phyloP scores from a whole-genome alignment of 371 early-diverging fungal species.

The Lichtheimia corymbifera region DNA sequence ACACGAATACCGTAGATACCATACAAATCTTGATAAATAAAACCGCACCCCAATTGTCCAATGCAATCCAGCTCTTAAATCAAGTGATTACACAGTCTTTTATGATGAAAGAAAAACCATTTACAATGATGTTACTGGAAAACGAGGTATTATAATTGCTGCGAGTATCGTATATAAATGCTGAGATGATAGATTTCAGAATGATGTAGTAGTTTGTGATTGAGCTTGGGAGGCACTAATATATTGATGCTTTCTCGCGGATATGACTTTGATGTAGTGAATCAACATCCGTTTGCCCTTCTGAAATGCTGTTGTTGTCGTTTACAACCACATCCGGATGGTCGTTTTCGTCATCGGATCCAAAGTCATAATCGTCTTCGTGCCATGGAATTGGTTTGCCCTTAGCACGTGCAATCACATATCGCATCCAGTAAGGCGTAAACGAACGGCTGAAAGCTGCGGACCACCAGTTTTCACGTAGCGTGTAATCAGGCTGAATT shows the following conservation, averaged over 20 bases:
- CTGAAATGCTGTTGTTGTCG: neutral
- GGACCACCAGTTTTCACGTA: constrained; percentile 54
- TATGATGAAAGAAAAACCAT: too few relatives aligned
- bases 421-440: constrained; percentile 42
- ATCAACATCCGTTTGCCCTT: constrained; percentile 1
- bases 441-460: constrained; percentile 38
- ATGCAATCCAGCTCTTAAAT: too few relatives aligned
- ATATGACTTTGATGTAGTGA: neutral
- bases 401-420: constrained; percentile 23
- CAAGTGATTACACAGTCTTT: too few relatives aligned
- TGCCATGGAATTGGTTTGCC: constrained; percentile 35
- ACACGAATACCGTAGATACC: too few relatives aligned
- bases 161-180: too few relatives aligned
- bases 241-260: too few relatives aligned
- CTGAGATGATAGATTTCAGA: too few relatives aligned
- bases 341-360: constrained; percentile 15
- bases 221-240: too few relatives aligned
- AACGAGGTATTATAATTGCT: neutral
- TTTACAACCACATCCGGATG: constrained; percentile 2
- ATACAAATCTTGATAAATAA: too few relatives aligned
- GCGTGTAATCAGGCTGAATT: constrained; percentile 49
- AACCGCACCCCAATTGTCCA: too few relatives aligned
- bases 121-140: too few relatives aligned
- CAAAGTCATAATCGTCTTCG: constrained; percentile 34
- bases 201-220: too few relatives aligned